phyloP scores from a whole-genome alignment of 306 rosid genomes.

The Senna tora region DNA sequence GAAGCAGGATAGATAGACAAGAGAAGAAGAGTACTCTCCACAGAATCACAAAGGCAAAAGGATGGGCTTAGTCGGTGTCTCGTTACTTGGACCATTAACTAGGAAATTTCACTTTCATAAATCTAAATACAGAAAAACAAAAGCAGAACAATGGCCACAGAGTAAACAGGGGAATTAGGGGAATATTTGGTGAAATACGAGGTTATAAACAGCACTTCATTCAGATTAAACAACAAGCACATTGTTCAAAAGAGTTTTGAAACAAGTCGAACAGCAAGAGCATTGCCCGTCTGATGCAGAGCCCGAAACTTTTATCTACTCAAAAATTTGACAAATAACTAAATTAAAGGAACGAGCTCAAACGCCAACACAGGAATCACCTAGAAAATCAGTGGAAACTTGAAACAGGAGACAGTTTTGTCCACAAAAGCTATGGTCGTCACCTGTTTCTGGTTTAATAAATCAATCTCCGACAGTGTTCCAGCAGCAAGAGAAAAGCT shows the following conservation, averaged over 20 bases:
- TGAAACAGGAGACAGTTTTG: constrained; percentile 36
- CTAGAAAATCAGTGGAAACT: constrained; percentile 31
- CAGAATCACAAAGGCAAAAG: constrained; percentile 37
- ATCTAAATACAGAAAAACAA: constrained; percentile 18
- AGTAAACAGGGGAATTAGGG: neutral
- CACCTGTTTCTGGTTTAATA: constrained; percentile 40
- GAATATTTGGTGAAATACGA: neutral
- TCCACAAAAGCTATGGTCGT: constrained; percentile 5
- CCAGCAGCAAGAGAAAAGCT: constrained; percentile 35
- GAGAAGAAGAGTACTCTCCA: constrained; percentile 19
- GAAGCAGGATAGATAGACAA: constrained; percentile 19
- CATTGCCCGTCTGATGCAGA: constrained; percentile 25
- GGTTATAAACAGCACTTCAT: constrained; percentile 17
- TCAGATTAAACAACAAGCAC: constrained; percentile 40
- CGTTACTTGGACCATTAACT: constrained; percentile 20
- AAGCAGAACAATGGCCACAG: constrained; percentile 29
- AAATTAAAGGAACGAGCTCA: constrained; percentile 19
- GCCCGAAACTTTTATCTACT: constrained; percentile 5
- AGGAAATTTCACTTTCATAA: constrained; percentile 24
- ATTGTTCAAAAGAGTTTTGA: constrained; percentile 33
- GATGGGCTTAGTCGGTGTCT: constrained; percentile 35
- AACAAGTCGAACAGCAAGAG: constrained; percentile 27
- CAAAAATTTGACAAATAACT: neutral
- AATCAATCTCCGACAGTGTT: constrained; percentile 30
- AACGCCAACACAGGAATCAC: constrained; percentile 30